These are phyloP conservation scores for Pilobolus umbonatus DNA, from an alignment of 192 early-diverging fungal species.

Conservation along the genomic window DNA sequence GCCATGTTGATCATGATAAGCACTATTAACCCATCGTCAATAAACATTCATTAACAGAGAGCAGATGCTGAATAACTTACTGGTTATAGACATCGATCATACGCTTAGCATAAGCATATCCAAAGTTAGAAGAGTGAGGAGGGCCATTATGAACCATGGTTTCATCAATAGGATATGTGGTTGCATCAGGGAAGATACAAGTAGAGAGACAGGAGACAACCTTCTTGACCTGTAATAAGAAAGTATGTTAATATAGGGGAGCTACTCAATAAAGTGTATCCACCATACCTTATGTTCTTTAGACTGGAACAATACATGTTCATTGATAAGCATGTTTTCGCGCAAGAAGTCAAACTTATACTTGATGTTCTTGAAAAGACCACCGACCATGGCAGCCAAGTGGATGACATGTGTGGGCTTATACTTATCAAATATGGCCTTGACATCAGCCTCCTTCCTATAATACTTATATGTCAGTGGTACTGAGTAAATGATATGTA, in stretches of 20 bases:
- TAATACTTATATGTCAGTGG: background rate
- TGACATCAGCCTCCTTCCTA: constrained; percentile 58
- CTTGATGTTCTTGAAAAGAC: constrained; percentile 78
- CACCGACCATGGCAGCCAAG: constrained; percentile 67
- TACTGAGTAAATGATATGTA: too few species aligned
- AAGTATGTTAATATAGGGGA: background rate
- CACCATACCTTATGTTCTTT: constrained; percentile 53
- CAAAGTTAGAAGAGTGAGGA: constrained; percentile 77
- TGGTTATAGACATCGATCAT: constrained; percentile 81
- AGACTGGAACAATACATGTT: constrained; percentile 62
- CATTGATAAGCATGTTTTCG: constrained; percentile 77
- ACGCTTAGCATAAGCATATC: constrained; percentile 78
- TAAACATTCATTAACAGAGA: constrained; percentile 3
- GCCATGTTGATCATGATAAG: constrained; percentile 76
- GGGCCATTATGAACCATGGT: constrained; percentile 81
- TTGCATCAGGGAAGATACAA: constrained; percentile 83
- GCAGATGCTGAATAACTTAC: constrained; percentile 38
- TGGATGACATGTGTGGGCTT: constrained; percentile 79
- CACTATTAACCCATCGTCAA: constrained; percentile 42
- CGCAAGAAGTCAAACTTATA: constrained; percentile 73
- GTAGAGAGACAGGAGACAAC: constrained; percentile 83
- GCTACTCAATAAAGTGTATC: background rate
- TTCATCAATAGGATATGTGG: constrained; percentile 79
- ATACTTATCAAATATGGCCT: constrained; percentile 69
- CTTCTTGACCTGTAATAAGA: constrained; percentile 57